Conservation (phyloP, 805 yeast genomes). For the Lipomyces starkeyi region DNA sequence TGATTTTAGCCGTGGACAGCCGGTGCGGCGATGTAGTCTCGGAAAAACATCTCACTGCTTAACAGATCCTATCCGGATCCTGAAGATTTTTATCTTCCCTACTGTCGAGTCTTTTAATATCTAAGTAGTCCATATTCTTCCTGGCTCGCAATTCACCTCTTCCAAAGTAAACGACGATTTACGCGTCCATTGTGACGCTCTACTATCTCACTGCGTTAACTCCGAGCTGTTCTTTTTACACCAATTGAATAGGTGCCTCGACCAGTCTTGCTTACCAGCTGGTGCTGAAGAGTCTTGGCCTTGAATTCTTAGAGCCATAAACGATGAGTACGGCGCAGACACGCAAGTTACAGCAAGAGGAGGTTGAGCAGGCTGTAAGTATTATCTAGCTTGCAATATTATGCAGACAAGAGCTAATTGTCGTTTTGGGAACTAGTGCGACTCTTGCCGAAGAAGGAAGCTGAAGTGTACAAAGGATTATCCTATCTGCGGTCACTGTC, state of each 20-base stretch:
- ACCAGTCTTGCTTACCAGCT: background rate
- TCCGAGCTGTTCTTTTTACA: no score
- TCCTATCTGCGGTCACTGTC: constrained; percentile 79
- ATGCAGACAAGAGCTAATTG: background rate
- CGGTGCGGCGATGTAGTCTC: background rate
- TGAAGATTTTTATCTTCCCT: background rate
- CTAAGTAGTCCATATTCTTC: background rate
- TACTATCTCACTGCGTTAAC: background rate
- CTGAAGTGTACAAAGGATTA: constrained; percentile 78
- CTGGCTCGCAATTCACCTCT: background rate
- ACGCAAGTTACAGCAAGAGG: constrained; percentile 35
- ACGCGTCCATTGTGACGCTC: background rate
- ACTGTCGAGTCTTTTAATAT: background rate
- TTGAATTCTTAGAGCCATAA: background rate
- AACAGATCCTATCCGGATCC: background rate
- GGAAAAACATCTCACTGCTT: background rate
- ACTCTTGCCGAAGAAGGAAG: constrained; percentile 80
- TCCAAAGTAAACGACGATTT: background rate
- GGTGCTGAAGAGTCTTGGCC: background rate
- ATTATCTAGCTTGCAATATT: background rate
- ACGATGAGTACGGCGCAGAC: constrained; percentile 25
- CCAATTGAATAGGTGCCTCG: background rate
- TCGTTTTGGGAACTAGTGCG: constrained; percentile 55
- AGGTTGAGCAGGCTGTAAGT: constrained; percentile 45
- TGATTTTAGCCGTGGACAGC: background rate